phyloP scores from a whole-genome alignment of 2,329 filamentous ascomycete species.

The Coniochaeta sp. region DNA sequence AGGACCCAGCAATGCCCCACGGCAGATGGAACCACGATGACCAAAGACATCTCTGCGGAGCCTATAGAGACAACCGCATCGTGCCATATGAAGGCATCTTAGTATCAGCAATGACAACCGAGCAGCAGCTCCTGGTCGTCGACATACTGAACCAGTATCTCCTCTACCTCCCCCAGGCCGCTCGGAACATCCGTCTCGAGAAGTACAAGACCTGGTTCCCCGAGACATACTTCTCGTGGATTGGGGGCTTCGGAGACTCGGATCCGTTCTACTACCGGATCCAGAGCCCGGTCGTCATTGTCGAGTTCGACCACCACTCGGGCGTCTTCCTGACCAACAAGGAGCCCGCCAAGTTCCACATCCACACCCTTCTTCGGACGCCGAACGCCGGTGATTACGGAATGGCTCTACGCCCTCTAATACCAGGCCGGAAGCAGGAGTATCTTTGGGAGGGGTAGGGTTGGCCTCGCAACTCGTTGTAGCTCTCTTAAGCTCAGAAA shows the following conservation, averaged over 20 bases:
- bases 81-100: slow-evolving; percentile 66
- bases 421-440: slow-evolving; percentile 27
- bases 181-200: slow-evolving; percentile 46
- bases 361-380: slow-evolving; percentile 64
- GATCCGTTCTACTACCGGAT: slow-evolving; percentile 74
- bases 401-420: slow-evolving; percentile 35
- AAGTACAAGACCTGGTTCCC: slow-evolving; percentile 47
- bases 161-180: slow-evolving; percentile 54
- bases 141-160: slow-evolving; percentile 58
- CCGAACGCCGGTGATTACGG: slow-evolving; percentile 77
- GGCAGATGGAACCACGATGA: slow-evolving; percentile 77
- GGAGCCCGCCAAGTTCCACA: slow-evolving; percentile 71
- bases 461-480: neutral
- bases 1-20: slow-evolving; percentile 57
- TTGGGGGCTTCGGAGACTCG: slow-evolving; percentile 57
- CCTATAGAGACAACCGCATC: slow-evolving; percentile 69
- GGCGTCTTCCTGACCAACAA: slow-evolving; percentile 70
- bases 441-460: slow-evolving; percentile 31
- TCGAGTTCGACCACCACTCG: slow-evolving; percentile 76
- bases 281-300: slow-evolving; percentile 66
- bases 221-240: slow-evolving; percentile 79
- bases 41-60: slow-evolving; percentile 70
- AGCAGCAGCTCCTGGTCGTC: slow-evolving; percentile 47
- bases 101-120: slow-evolving; percentile 37
- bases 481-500: too few species aligned